These are phyloP conservation scores for Fusarium bactridioides DNA, from an alignment of 2,329 filamentous ascomycete species.

Conservation along the genomic window DNA sequence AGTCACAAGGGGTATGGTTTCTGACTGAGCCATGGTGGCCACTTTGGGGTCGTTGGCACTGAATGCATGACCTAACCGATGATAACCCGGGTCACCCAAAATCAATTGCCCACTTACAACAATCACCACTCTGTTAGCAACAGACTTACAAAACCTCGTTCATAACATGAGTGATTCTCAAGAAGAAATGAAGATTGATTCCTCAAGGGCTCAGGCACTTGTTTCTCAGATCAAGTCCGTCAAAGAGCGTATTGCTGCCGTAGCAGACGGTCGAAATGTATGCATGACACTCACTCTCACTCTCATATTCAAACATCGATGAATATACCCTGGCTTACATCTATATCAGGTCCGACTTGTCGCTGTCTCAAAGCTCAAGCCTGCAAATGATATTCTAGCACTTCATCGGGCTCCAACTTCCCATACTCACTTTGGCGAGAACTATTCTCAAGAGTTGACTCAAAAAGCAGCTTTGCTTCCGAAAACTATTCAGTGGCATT, in stretches of 20 bases:
- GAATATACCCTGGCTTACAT: conserved; percentile 32
- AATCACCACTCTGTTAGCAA: conserved; percentile 2
- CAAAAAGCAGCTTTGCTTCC: conserved; percentile 88
- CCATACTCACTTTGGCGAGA: conserved; percentile 91
- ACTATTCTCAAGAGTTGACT: conserved; percentile 89
- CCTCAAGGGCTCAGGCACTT: conserved; percentile 68
- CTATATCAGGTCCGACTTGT: conserved; percentile 76
- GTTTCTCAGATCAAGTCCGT: conserved; percentile 69
- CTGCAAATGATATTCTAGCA: conserved; percentile 86
- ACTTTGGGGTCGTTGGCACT: neutral
- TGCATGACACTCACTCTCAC: conserved; percentile 37
- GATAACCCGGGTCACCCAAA: conserved; percentile 44
- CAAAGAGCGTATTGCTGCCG: conserved; percentile 63
- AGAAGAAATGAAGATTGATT: conserved; percentile 68
- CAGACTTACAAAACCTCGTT: neutral
- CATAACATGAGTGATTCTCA: conserved; percentile 52
- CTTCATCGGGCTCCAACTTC: conserved; percentile 69
- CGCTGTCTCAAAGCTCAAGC: conserved; percentile 96
- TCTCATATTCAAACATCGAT: neutral
- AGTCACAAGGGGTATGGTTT: conserved; percentile 12
- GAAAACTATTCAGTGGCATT: conserved; percentile 85
- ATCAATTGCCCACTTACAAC: conserved; percentile 37
- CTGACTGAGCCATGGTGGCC: conserved; percentile 22
- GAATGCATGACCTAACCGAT: conserved; percentile 40
- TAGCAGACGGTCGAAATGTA: conserved; percentile 63